These are phyloP conservation scores for Cornus florida DNA, from an alignment of 148 eudicot species.

Conservation along the genomic window DNA sequence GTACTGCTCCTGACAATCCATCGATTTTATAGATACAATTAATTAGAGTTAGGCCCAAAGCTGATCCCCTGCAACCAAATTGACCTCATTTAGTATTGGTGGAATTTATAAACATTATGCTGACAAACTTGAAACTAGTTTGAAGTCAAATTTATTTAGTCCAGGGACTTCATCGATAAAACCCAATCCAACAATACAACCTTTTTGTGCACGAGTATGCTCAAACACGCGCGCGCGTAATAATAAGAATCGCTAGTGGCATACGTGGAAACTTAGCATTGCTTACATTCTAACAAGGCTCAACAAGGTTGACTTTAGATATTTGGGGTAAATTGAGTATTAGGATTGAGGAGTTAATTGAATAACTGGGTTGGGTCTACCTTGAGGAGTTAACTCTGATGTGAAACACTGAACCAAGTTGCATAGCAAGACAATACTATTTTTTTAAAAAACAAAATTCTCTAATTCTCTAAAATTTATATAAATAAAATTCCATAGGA, in stretches of 20 bases:
- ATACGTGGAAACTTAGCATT: not conserved
- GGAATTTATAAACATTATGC: not conserved
- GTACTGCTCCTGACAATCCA: not conserved
- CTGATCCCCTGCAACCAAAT: not conserved
- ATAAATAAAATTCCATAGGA: slow-evolving; percentile 45
- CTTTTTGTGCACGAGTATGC: not conserved
- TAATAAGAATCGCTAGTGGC: not conserved
- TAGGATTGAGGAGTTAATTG: not conserved
- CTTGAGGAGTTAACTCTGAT: not conserved
- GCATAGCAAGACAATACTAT: not conserved
- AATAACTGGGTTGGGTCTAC: not conserved
- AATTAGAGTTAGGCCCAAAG: not conserved
- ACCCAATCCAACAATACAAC: not conserved
- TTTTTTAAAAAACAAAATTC: not conserved
- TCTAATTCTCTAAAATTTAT: not conserved
- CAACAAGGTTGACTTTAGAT: not conserved
- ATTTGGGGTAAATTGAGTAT: slow-evolving; percentile 1
- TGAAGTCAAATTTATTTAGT: not conserved
- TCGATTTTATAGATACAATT: not conserved
- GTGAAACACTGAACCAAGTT: not conserved
- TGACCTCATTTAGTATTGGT: not conserved
- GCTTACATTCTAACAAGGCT: not conserved
- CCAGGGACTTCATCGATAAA: not conserved
- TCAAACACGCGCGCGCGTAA: not conserved
- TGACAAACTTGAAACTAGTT: slow-evolving; percentile 6